Percentiles rank a stretch among this genome's conserved stretches.
Evolutionary conservation across 1,284 basidiomycete genomes (phyloP).

Genomic region (Cutaneotrichosporon sp.): DNA sequence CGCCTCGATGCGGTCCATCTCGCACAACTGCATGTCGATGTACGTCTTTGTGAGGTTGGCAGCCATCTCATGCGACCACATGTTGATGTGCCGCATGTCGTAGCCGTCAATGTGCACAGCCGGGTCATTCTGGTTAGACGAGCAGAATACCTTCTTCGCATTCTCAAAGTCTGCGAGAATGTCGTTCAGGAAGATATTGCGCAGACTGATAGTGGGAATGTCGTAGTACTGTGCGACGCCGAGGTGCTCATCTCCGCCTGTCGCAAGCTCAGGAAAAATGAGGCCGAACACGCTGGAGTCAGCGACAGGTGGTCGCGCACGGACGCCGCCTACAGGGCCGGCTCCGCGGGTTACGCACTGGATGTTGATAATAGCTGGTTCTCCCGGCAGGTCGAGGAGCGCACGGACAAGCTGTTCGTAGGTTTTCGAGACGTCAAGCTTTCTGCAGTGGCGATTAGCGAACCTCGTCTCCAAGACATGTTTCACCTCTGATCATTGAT

Average conservation of each 20-base stretch:
- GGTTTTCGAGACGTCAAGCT: too few relatives aligned
- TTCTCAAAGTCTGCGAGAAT: slow-evolving; percentile 7
- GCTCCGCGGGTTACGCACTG: neutral
- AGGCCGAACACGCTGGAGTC: neutral
- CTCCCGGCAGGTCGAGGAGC: neutral
- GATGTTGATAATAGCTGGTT: slow-evolving; percentile 4
- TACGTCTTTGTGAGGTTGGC: slow-evolving; percentile 35
- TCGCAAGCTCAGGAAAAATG: neutral
- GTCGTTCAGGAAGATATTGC: slow-evolving; percentile 26
- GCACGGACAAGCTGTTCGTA: slow-evolving; percentile 9
- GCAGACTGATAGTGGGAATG: slow-evolving; percentile 33
- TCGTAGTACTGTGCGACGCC: slow-evolving; percentile 31
- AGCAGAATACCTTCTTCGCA: slow-evolving; percentile 1
- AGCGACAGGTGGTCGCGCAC: too few relatives aligned
- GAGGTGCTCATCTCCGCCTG: neutral
- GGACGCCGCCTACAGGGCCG: too few relatives aligned
- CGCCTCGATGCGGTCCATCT: slow-evolving; percentile 30
- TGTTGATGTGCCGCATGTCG: slow-evolving; percentile 32
- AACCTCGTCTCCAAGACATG: too few relatives aligned
- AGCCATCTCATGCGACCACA: slow-evolving; percentile 22
- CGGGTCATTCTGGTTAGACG: neutral
- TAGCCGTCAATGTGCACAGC: slow-evolving; percentile 8
- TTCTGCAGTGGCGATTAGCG: too few relatives aligned
- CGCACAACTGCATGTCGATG: slow-evolving; percentile 37
- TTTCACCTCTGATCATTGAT: too few relatives aligned